Evolutionary conservation across 129 eudicot species (phyloP), one percentile per base, ranked within the genome.

Genomic region (Tanacetum coccineum): DNA sequence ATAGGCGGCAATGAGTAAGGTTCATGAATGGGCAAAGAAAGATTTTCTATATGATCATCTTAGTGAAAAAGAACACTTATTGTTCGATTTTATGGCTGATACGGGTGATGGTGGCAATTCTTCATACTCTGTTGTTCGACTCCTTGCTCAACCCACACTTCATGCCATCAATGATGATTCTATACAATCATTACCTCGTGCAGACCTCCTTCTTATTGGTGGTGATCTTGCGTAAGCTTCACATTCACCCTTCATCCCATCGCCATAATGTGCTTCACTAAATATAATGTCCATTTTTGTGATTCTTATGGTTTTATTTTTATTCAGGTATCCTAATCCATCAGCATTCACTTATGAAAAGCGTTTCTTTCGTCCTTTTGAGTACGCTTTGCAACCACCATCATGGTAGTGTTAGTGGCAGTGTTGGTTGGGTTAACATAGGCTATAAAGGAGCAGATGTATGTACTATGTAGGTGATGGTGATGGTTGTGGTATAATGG

Each of bases 81-180:
- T 97, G 99, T 89, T 94, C 76, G 99, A 94, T 75, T 94, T 94
- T 68, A 94, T 94, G 99, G 97, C 99, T 18, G 97, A 94, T 75
- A 94, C 99, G 42, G 99, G 99, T 63, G 99, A 94, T 53, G 96
- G 99, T 48, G 99, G 99, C 51, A 94, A 94, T 63, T 87, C 97
- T 11, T 82, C 97, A 22, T 94, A 88, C 56, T 73, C 81, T 72
- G 87, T 94, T 28, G 32, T 4, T 28, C 32, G 32, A 28, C 4
- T 4, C 0, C 32, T 28, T 28, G 32, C 32, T 28, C 32, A 28
- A 28, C 32, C 32, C 5, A 3, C 32, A 4, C 32, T 28, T 28
- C 32, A 28, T 3, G 32, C 32, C 5, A 2, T 4, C 4, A 60
- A 39, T 66, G 76, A 68, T 45, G 82, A 67, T 66, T 64, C 80